phyloP scores from a whole-genome alignment of 495 filamentous ascomycete genomes.

The Daldinia decipiens region DNA sequence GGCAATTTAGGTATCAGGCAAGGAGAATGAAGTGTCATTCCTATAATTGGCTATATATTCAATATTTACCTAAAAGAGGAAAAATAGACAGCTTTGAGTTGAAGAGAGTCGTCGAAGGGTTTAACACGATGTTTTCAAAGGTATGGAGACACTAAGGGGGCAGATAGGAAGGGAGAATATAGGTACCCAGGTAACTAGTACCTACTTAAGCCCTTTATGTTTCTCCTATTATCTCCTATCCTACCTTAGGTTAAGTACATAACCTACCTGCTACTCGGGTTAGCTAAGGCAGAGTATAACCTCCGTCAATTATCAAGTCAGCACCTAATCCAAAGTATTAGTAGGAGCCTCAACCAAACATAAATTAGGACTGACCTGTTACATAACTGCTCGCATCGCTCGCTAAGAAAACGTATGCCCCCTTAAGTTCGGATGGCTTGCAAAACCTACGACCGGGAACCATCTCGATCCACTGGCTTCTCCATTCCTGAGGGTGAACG shows the following conservation, averaged over 20 bases:
- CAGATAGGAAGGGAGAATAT: neutral
- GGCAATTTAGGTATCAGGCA: neutral
- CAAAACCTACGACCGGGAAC: slow-evolving; percentile 48
- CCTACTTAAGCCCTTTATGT: neutral
- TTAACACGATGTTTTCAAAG: too few relatives aligned
- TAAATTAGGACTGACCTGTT: slow-evolving; percentile 32
- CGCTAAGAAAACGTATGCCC: slow-evolving; percentile 71
- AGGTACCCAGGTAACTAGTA: neutral
- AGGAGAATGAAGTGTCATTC: neutral
- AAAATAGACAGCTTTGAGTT: too few relatives aligned
- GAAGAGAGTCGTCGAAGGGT: too few relatives aligned
- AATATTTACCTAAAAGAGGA: too few relatives aligned
- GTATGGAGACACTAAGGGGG: too few relatives aligned
- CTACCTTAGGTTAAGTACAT: neutral
- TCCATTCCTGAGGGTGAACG: slow-evolving; percentile 43
- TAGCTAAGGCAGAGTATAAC: slow-evolving; percentile 58
- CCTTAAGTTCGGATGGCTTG: slow-evolving; percentile 73
- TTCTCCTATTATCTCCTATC: neutral
- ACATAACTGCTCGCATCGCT: slow-evolving; percentile 65
- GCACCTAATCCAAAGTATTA: slow-evolving; percentile 21
- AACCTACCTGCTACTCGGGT: neutral
- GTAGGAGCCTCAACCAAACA: neutral
- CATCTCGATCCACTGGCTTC: slow-evolving; percentile 40
- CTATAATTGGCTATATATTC: neutral
- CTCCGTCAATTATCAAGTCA: slow-evolving; percentile 51